Conservation (phyloP, 1,284 basidiomycete species). For the Naganishia cerealis region DNA sequence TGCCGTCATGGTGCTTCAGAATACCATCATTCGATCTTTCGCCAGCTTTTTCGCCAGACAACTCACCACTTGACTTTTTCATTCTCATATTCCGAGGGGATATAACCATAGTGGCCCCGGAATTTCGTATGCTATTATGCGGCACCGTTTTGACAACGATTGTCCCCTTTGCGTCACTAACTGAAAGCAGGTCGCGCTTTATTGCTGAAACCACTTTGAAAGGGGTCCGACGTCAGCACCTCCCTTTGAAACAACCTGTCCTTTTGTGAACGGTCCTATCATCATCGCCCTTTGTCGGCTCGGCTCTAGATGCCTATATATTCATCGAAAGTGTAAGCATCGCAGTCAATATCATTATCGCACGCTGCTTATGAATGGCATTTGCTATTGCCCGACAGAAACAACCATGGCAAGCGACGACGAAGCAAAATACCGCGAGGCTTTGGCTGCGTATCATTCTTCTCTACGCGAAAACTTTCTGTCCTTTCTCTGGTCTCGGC, state of each 20-base stretch:
- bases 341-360: not conserved
- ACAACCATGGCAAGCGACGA: slow-evolving; percentile 3
- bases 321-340: not conserved
- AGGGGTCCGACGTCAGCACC: not conserved
- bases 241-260: not conserved
- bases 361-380: not conserved
- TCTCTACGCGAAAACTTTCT: slow-evolving; percentile 6
- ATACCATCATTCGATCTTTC: not conserved
- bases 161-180: not conserved
- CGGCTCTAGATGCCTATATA: not conserved
- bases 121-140: too few species aligned
- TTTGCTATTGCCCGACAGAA: not conserved
- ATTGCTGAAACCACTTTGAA: not conserved
- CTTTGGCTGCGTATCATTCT: slow-evolving; percentile 6
- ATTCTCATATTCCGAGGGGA: not conserved
- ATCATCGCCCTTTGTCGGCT: slow-evolving; percentile 5
- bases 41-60: not conserved
- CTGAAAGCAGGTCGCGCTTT: not conserved
- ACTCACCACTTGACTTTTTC: too few species aligned
- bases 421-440: slow-evolving; percentile 11
- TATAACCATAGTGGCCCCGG: not conserved
- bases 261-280: slow-evolving; percentile 1
- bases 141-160: not conserved
- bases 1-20: not conserved
- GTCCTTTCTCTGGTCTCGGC: slow-evolving; percentile 3